Percentiles rank a stretch among this genome's conserved stretches.
phyloP scores from a whole-genome alignment of 306 rosid species.

The Heteromeles arbutifolia region DNA sequence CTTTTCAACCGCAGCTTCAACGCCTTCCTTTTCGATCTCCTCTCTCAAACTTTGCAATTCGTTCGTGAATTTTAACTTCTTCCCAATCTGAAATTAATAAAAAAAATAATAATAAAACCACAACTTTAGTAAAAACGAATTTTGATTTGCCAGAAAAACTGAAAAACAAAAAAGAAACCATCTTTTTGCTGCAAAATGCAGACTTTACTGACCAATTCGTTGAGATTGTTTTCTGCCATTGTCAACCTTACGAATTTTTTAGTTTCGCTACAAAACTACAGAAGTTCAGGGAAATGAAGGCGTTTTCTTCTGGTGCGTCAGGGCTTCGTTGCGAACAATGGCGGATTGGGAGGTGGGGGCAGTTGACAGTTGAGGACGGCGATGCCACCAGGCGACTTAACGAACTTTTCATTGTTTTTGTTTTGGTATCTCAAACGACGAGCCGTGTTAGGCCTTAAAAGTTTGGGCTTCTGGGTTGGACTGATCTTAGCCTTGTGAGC shows the following conservation, averaged over 20 bases:
- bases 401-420: neutral
- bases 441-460: neutral
- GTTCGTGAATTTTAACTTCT: constrained; percentile 30
- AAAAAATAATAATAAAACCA: neutral
- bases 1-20: constrained; percentile 40
- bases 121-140: neutral
- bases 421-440: neutral
- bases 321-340: constrained; percentile 6
- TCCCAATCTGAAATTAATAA: constrained; percentile 25
- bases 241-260: neutral
- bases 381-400: neutral
- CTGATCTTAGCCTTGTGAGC: neutral
- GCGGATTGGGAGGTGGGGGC: neutral
- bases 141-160: neutral
- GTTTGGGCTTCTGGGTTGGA: neutral
- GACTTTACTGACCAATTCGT: constrained; percentile 39
- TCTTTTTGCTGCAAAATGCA: neutral
- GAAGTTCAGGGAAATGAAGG: neutral
- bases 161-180: neutral
- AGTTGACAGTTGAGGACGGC: constrained; percentile 13
- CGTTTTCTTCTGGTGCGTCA: constrained; percentile 11
- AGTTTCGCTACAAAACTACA: constrained; percentile 18
- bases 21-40: constrained; percentile 43
- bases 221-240: constrained; percentile 27
- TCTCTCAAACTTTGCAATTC: constrained; percentile 41